Conservation (phyloP, 169 alveolate genomes). For the Theileria sp. region DNA sequence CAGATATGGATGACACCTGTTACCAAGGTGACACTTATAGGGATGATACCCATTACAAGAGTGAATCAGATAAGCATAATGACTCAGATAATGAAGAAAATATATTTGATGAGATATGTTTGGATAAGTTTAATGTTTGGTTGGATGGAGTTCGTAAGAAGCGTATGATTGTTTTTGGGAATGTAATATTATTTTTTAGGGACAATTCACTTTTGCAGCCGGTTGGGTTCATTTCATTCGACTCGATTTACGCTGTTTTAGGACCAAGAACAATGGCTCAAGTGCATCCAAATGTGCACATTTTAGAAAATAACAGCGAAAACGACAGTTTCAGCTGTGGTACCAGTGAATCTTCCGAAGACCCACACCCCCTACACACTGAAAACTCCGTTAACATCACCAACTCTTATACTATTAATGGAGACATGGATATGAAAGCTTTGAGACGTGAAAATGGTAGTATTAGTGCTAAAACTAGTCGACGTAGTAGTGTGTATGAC, state of each 20-base stretch:
- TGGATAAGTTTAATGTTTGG: constrained; percentile 32
- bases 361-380: background rate
- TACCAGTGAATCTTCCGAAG: background rate
- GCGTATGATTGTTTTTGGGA: constrained; percentile 40
- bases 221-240: constrained; percentile 37
- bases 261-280: constrained; percentile 16
- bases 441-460: background rate
- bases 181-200: constrained; percentile 28
- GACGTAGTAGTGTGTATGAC: background rate
- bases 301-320: constrained; percentile 13
- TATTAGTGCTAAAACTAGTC: background rate
- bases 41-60: too few relatives aligned
- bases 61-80: background rate
- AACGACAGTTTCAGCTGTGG: constrained; percentile 15
- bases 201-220: constrained; percentile 61
- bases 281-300: constrained; percentile 5
- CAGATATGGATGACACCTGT: too few relatives aligned
- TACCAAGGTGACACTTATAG: background rate
- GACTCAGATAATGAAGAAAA: background rate
- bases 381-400: background rate
- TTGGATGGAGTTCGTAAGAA: constrained; percentile 25
- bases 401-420: background rate
- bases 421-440: background rate
- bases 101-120: background rate
- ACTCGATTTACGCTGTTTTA: constrained; percentile 4